Evolutionary conservation across 202 grass and related monocot species (phyloP), one percentile per base, ranked within the genome.

Genomic region (Digitaria exilis): DNA sequence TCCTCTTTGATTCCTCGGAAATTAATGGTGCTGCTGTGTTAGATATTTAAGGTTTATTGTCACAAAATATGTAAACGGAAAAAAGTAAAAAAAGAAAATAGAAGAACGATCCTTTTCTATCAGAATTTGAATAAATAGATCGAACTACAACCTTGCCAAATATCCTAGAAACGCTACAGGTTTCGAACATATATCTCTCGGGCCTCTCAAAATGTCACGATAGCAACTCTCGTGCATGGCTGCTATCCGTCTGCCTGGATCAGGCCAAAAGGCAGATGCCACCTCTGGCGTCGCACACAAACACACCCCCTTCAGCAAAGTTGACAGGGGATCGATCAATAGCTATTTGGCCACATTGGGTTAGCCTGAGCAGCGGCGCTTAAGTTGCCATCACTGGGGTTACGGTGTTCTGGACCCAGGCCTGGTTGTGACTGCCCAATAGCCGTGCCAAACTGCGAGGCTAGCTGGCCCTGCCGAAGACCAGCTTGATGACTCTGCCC

Each of bases 281-380:
- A 34, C 65, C 65, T 62, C 71, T 34, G 65, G 46, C 46, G 21
- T 17, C 22, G 65, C 54, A 41, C 54, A 24, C 62, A 82, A 77
- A 55, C 32, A 61, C 22, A 75, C 54, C 55, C 32, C 43, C 59
- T 59, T 39, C 60, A 67, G 65, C n/a, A n/a, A n/a, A 44, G 54
- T 43, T 13, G 48, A 62, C 4, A n/a, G 29, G 11, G 61, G 37
- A 45, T 22, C 19, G 75, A 74, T 87, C 85, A 94, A 75, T 92
- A 94, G 66, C 30, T 79, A 54, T 87, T 91, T 24, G 88, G 87
- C 92, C 92, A 94, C 78, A 94, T 85, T 68, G 87, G 92, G 79
- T 88, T 85, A 75, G 69, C 83, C 87, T 90, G 92, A 52, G 75
- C 86, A 59, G 84, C 76, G 17, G 82, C 71, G 41, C 52, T 92